These are phyloP conservation scores for Gonium pectorale DNA, from an alignment of 139 green algal species.

Conservation along the genomic window DNA sequence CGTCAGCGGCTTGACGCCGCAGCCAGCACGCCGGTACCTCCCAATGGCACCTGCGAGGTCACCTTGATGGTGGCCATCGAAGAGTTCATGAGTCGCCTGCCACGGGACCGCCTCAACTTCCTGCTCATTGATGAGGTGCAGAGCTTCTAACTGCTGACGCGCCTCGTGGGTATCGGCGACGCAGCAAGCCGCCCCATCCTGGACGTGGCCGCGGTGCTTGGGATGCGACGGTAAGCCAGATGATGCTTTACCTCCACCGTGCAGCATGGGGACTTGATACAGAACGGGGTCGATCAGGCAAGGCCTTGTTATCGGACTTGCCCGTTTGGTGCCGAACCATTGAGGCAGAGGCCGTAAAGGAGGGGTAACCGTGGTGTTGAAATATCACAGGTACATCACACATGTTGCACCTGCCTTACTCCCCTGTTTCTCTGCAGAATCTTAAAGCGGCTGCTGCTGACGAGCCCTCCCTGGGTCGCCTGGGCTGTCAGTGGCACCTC, in stretches of 20 bases:
- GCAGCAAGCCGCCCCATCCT: neutral
- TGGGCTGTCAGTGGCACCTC: slow-evolving; percentile 10
- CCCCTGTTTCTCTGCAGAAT: neutral
- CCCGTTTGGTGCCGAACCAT: too few species aligned
- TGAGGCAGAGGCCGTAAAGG: too few species aligned
- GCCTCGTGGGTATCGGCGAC: neutral
- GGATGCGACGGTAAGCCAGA: neutral
- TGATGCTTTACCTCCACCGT: neutral
- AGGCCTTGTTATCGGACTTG: too few species aligned
- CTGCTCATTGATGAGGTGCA: neutral
- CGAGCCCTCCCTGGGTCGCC: neutral
- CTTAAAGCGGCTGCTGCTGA: slow-evolving; percentile 5
- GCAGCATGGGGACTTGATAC: too few species aligned
- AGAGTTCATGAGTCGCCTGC: neutral
- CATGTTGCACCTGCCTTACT: too few species aligned
- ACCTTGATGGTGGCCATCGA: neutral
- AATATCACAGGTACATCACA: too few species aligned
- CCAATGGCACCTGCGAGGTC: neutral
- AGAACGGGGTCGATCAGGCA: too few species aligned
- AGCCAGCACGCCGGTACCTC: neutral
- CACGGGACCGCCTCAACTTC: neutral
- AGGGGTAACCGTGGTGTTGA: too few species aligned
- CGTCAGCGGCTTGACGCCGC: neutral
- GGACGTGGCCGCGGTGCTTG: neutral
- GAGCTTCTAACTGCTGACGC: neutral